These are phyloP conservation scores for Mrakia gelida DNA, from an alignment of 768 basidiomycete genomes.

Conservation along the genomic window DNA sequence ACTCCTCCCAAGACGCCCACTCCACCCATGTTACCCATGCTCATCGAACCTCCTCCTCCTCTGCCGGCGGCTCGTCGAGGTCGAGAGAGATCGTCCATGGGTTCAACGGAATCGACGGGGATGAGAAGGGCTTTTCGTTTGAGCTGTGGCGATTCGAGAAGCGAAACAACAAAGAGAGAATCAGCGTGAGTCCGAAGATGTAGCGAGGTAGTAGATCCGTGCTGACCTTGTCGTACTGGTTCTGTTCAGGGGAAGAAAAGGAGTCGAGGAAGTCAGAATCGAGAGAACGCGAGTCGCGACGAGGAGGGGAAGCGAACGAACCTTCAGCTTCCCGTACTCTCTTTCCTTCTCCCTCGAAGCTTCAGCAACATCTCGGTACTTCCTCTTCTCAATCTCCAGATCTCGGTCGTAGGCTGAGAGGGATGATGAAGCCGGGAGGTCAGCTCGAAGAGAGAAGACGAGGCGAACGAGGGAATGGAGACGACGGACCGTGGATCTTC, in stretches of 20 bases:
- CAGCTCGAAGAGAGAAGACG: neutral
- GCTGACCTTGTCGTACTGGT: slow-evolving; percentile 27
- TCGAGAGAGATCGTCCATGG: neutral
- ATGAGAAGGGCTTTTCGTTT: slow-evolving; percentile 16
- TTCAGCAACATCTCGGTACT: slow-evolving; percentile 68
- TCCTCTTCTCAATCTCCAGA: slow-evolving; percentile 71
- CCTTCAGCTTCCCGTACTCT: slow-evolving; percentile 84
- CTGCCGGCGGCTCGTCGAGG: neutral
- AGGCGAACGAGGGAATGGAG: no score
- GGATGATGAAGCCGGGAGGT: neutral
- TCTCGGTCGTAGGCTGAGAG: slow-evolving; percentile 53
- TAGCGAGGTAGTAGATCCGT: no score
- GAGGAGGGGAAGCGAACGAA: slow-evolving; percentile 35
- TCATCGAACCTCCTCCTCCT: neutral
- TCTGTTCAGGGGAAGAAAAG: neutral
- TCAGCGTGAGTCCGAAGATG: neutral
- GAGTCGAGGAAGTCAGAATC: neutral
- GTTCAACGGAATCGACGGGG: neutral
- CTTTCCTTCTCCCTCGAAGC: slow-evolving; percentile 70
- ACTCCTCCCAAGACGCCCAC: neutral
- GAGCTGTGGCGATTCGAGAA: neutral
- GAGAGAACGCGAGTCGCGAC: no score
- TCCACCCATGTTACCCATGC: neutral
- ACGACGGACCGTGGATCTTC: slow-evolving; percentile 21
- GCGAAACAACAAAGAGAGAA: no score